Base-by-base conservation (phyloP, 495 filamentous ascomycete species). In the Acidomyces sp. region DNA sequence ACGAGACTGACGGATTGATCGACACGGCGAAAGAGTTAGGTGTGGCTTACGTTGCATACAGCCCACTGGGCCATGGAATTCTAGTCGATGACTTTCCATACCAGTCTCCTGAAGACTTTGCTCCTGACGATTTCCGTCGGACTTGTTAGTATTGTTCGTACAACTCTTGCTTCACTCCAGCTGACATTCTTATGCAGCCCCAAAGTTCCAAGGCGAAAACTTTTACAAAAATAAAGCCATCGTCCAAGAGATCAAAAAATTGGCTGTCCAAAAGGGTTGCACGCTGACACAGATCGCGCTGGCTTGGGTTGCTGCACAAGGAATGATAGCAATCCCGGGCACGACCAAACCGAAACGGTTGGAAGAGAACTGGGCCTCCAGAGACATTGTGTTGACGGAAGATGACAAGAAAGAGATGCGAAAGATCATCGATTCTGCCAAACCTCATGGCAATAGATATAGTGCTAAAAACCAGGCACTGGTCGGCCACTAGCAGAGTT, bases 31-130 rank as follows among this genome's bases (percentile, higher is more conserved):
- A 73, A 4, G 74, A 80, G 39, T 64, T 84, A 2, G 76, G 72
- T 6, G 59, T 80, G n/a, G 58, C 74, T 0, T 56, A 74, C 6
- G 63, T 81, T 0, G 74, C 73, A 0, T 79, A 74, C 55, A 68
- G 62, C 18, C 78, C 79, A 0, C 60, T 82, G 3, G 76, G 75
- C 0, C 67, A 64, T 2, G 77, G 77, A 11, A 51, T 78, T 7
- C 49, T 81, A 17, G 68, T 65, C 0, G 72, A 70, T 4, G 42
- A 61, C 4, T 68, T 66, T 39, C 37, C 54, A 11, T 59, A 67
- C 55, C 48, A 51, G 23, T 61, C 54, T 1, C 51, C 34, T 0
- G 62, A 55, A 12, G 70, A 74, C 39, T 58, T 77, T 42, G 60
- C 52, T 1, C 50, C 56, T 6, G 51, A 39, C 13, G 67, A 71